A percentile compares a stretch with the other conserved stretches of the same genome.
phyloP scores from a whole-genome alignment of 164 flowering plant genomes.

The Stephania yunnanensis region DNA sequence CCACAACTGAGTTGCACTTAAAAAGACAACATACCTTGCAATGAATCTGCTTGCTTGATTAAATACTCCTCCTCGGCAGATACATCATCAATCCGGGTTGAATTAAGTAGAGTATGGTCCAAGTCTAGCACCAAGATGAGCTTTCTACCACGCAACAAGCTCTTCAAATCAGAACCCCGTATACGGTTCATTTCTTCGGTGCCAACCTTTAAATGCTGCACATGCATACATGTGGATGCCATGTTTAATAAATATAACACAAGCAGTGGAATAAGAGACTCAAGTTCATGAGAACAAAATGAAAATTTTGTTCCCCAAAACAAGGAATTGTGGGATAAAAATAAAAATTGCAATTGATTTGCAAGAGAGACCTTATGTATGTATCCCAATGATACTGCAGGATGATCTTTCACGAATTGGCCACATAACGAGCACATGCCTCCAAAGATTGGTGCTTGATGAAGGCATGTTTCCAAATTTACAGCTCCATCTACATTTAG shows the following conservation, averaged over 20 bases:
- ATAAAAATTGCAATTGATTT: background rate
- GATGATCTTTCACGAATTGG: conserved; percentile 36
- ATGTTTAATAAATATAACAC: background rate
- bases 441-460: conserved; percentile 50
- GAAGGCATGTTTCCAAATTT: conserved; percentile 34
- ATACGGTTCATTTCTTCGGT: conserved; percentile 59
- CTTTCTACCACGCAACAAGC: conserved; percentile 46
- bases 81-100: conserved; percentile 44
- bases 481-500: conserved; percentile 13
- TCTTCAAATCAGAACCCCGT: conserved; percentile 45
- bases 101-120: conserved; percentile 83
- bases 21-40: conserved; percentile 38
- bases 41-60: conserved; percentile 33
- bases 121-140: conserved; percentile 73
- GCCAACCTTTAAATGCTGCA: conserved; percentile 63
- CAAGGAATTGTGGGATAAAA: background rate
- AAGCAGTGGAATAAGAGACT: background rate
- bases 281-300: background rate
- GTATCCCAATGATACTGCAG: conserved; percentile 68
- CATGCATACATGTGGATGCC: background rate
- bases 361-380: conserved; percentile 54
- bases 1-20: background rate
- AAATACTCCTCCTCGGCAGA: conserved; percentile 57
- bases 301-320: background rate
- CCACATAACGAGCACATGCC: conserved; percentile 68